A percentile compares a stretch with the other conserved stretches of the same genome.
phyloP scores from a whole-genome alignment of 2,329 filamentous ascomycete genomes.

The Eurotiales sp. region DNA sequence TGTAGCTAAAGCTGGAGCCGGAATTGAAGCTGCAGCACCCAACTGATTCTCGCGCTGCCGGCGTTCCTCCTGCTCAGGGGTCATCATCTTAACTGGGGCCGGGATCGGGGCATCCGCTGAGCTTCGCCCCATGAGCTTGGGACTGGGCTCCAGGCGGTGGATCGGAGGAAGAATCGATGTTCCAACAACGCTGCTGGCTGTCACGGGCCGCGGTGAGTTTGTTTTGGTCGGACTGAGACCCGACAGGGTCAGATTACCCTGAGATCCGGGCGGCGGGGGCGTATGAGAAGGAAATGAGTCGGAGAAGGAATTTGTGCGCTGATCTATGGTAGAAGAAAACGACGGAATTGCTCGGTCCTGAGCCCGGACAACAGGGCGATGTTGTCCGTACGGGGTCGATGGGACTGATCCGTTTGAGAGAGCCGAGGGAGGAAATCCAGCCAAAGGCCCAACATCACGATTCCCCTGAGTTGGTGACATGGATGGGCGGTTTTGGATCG shows the following conservation, averaged over 20 bases:
- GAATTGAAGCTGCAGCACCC: constrained; percentile 17
- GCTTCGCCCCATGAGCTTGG: constrained; percentile 42
- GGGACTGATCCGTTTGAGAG: constrained; percentile 21
- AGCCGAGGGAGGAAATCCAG: constrained; percentile 39
- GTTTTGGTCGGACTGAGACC: constrained; percentile 47
- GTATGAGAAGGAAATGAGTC: constrained; percentile 24
- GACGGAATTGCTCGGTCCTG: constrained; percentile 24
- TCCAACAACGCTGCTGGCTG: constrained; percentile 30
- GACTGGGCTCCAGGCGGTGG: constrained; percentile 39
- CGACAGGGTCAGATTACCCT: constrained; percentile 36
- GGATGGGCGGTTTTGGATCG: constrained; percentile 43
- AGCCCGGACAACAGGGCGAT: constrained; percentile 26
- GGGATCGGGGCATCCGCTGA: constrained; percentile 42
- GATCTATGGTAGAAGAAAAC: constrained; percentile 26
- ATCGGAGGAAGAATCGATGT: constrained; percentile 39
- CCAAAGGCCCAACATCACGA: constrained; percentile 45
- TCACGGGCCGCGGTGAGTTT: constrained; percentile 35
- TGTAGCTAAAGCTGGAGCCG: too few relatives aligned
- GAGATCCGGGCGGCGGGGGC: constrained; percentile 31
- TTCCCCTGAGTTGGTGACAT: constrained; percentile 50
- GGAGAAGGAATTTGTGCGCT: constrained; percentile 29
- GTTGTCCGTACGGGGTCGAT: constrained; percentile 31
- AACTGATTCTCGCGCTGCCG: constrained; percentile 35
- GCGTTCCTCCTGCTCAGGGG: constrained; percentile 40
- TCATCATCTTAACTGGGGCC: constrained; percentile 41